These are phyloP conservation scores for Stereum hirsutum DNA, from an alignment of 1,284 basidiomycete genomes.

Conservation along the genomic window DNA sequence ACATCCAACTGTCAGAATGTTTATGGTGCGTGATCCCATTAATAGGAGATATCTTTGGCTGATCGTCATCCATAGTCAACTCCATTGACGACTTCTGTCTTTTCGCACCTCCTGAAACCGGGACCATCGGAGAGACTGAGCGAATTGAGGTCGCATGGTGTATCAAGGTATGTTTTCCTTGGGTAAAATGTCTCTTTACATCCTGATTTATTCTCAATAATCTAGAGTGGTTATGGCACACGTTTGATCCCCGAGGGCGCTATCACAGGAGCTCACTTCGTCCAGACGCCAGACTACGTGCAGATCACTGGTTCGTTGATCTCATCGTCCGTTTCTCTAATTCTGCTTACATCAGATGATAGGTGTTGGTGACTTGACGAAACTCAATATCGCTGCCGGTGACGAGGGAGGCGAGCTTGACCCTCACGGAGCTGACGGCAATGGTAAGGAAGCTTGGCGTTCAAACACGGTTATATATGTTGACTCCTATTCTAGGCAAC, in stretches of 20 bases:
- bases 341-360: too few relatives aligned
- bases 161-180: too few relatives aligned
- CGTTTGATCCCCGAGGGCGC: constrained; percentile 71
- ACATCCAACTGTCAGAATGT: constrained; percentile 58
- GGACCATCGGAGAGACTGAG: constrained; percentile 21
- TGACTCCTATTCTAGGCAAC: constrained; percentile 43
- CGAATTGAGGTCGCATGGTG: constrained; percentile 66
- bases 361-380: constrained; percentile 57
- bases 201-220: too few relatives aligned
- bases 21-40: constrained; percentile 32
- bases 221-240: constrained; percentile 54
- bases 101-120: constrained; percentile 41
- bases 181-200: too few relatives aligned
- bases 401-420: constrained; percentile 59
- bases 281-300: constrained; percentile 60
- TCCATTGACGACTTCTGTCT: constrained; percentile 53
- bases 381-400: constrained; percentile 50
- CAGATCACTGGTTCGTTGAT: constrained; percentile 47
- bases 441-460: too few relatives aligned
- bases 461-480: too few relatives aligned
- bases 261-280: constrained; percentile 64
- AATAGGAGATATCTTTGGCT: not conserved
- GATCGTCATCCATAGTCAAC: constrained; percentile 34
- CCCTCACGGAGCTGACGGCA: constrained; percentile 50
- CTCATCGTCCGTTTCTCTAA: too few relatives aligned